phyloP scores from a whole-genome alignment of 805 yeast genomes.

The Candida ulmi region DNA sequence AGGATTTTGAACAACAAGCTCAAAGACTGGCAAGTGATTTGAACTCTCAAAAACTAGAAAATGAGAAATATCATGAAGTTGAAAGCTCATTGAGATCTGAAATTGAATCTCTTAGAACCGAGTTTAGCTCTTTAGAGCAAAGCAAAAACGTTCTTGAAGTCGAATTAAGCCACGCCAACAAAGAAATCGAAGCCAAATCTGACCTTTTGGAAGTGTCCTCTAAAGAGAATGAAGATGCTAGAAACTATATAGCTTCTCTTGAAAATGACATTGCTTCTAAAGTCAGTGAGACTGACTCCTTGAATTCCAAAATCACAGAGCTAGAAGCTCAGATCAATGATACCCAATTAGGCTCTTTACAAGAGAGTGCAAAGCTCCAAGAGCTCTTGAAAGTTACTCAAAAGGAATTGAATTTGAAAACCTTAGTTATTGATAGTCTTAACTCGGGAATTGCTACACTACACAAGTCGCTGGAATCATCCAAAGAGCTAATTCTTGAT shows the following conservation, averaged over 20 bases:
- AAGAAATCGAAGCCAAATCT: slow-evolving; percentile 11
- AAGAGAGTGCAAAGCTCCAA: not conserved
- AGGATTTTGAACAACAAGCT: slow-evolving; percentile 13
- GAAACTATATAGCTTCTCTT: not conserved
- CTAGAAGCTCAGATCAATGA: not conserved
- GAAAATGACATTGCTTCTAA: not conserved
- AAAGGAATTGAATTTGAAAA: slow-evolving; percentile 8
- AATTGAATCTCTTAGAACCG: not conserved
- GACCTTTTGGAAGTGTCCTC: not conserved
- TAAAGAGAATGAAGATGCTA: not conserved
- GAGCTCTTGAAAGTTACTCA: not conserved
- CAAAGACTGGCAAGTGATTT: slow-evolving; percentile 7
- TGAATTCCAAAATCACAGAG: slow-evolving; percentile 1
- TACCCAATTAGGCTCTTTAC: not conserved
- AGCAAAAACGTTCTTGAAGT: slow-evolving; percentile 2
- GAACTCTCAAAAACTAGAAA: slow-evolving; percentile 9
- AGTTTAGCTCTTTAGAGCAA: not conserved
- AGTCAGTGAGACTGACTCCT: slow-evolving; percentile 7
- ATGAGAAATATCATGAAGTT: slow-evolving; percentile 4
- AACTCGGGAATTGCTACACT: slow-evolving; percentile 10
- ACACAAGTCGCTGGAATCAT: not conserved
- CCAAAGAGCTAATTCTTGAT: not conserved
- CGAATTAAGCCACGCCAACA: slow-evolving; percentile 13
- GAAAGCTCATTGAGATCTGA: not conserved
- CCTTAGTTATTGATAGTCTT: slow-evolving; percentile 8